A percentile compares a stretch with the other conserved stretches of the same genome.
Conservation (phyloP, 2,329 filamentous ascomycete species). For the Daldinia eschscholtzii region DNA sequence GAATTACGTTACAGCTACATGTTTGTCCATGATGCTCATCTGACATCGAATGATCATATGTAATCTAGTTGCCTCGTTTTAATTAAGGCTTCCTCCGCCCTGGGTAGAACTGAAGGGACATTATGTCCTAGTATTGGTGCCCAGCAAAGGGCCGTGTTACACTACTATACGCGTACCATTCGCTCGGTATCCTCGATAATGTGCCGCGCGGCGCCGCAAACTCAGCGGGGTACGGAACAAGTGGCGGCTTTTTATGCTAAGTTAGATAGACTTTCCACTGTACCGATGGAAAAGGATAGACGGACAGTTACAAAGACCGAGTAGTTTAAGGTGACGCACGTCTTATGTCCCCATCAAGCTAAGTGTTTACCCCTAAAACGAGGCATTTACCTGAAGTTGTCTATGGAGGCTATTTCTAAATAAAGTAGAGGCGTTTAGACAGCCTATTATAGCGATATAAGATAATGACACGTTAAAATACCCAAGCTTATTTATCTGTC, state of each 20-base stretch:
- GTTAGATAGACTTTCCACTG: constrained; percentile 1
- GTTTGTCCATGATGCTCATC: not conserved
- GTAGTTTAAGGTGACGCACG: not conserved
- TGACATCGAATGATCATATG: constrained; percentile 32
- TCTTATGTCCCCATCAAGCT: not conserved
- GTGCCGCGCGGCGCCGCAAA: not conserved
- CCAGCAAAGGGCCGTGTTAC: constrained; percentile 19
- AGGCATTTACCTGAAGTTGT: not conserved
- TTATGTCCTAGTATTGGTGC: constrained; percentile 1
- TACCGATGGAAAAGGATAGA: not conserved
- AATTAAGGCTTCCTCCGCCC: not conserved
- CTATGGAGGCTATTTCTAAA: not conserved
- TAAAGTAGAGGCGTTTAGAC: not conserved
- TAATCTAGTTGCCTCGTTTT: constrained; percentile 29
- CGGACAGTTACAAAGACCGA: not conserved
- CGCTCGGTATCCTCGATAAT: constrained; percentile 12
- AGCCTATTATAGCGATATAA: not conserved
- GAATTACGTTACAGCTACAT: constrained; percentile 30
- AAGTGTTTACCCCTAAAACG: not conserved
- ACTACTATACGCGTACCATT: constrained; percentile 15
- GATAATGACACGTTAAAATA: not conserved
- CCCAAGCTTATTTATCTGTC: too few species aligned
- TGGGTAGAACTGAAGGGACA: not conserved
- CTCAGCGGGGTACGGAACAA: constrained; percentile 7
- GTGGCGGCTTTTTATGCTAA: not conserved